Conservation (phyloP, 352 stramenopile species). For the Globisporangium iwayamae region DNA sequence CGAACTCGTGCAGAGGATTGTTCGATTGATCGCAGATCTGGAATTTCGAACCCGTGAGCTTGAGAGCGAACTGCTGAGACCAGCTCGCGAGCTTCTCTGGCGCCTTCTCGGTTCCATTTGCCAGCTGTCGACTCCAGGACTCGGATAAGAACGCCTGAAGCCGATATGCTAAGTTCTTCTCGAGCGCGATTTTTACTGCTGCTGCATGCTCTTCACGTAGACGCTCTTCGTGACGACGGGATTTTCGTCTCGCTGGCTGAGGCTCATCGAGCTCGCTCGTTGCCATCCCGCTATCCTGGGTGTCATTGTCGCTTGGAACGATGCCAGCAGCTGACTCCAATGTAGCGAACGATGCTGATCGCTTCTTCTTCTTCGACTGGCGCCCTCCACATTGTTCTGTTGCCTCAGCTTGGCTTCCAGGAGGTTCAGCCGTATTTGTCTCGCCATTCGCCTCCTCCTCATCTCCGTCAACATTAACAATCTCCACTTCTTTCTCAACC, state of each 20-base stretch:
- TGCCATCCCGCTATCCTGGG: constrained; percentile 30
- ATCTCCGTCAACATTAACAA: neutral
- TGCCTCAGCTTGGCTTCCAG: neutral
- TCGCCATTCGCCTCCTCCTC: neutral
- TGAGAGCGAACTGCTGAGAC: constrained; percentile 22
- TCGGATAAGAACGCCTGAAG: constrained; percentile 41
- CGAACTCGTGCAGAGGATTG: constrained; percentile 10
- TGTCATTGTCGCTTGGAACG: constrained; percentile 38
- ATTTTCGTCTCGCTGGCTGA: constrained; percentile 45
- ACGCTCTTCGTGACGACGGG: constrained; percentile 58
- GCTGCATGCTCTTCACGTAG: constrained; percentile 66
- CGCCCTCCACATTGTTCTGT: neutral
- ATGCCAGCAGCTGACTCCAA: neutral
- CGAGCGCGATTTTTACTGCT: constrained; percentile 50
- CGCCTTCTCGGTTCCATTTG: constrained; percentile 9
- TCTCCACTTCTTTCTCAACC: neutral
- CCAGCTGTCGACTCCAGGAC: constrained; percentile 7
- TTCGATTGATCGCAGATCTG: constrained; percentile 22
- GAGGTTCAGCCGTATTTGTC: neutral
- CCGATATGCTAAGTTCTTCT: constrained; percentile 58
- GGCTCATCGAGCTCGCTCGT: constrained; percentile 26
- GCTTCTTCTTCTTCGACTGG: constrained; percentile 12
- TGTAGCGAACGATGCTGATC: neutral
- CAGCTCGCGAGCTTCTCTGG: constrained; percentile 18
- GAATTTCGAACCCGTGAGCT: constrained; percentile 30